Conservation (phyloP, 192 early-diverging fungal species). For the Neocallimastix lanati region DNA sequence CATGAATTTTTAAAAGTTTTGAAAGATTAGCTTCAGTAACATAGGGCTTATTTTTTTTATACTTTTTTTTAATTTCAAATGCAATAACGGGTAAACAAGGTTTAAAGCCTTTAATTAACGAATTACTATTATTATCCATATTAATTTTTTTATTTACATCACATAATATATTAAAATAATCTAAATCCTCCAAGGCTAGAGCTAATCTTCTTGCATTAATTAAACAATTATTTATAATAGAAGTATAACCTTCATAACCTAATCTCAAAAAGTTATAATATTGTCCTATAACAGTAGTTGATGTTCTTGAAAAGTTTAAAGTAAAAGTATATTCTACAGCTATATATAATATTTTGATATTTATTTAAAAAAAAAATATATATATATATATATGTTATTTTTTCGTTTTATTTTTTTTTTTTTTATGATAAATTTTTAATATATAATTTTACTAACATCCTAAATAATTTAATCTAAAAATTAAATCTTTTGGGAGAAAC, state of each 20-base stretch:
- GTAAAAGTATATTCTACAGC: constrained; percentile 26
- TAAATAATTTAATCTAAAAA: constrained; percentile 22
- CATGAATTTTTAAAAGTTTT: constrained; percentile 35
- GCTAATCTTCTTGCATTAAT: constrained; percentile 34
- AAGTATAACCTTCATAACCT: constrained; percentile 41
- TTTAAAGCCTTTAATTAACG: constrained; percentile 17
- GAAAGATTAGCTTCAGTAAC: constrained; percentile 43
- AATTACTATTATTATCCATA: constrained; percentile 13
- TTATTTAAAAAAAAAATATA: too few species aligned
- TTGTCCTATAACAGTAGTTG: constrained; percentile 58
- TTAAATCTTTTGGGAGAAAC: constrained; percentile 51
- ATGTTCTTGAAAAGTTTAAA: constrained; percentile 57
- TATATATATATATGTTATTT: too few species aligned
- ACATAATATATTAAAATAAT: constrained; percentile 39
- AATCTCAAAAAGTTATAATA: constrained; percentile 65
- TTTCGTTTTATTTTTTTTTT: too few species aligned
- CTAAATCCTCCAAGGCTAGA: constrained; percentile 25
- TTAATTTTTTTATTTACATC: constrained; percentile 30
- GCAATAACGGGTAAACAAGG: constrained; percentile 40
- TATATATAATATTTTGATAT: constrained; percentile 42
- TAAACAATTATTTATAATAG: constrained; percentile 44
- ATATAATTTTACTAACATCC: too few species aligned
- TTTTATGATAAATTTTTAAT: too few species aligned
- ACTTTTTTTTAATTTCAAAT: constrained; percentile 38
- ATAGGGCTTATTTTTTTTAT: constrained; percentile 18